Percentiles rank a stretch among this genome's conserved stretches.
Conservation (phyloP, 1,284 basidiomycete genomes). For the Puccinia horiana region DNA sequence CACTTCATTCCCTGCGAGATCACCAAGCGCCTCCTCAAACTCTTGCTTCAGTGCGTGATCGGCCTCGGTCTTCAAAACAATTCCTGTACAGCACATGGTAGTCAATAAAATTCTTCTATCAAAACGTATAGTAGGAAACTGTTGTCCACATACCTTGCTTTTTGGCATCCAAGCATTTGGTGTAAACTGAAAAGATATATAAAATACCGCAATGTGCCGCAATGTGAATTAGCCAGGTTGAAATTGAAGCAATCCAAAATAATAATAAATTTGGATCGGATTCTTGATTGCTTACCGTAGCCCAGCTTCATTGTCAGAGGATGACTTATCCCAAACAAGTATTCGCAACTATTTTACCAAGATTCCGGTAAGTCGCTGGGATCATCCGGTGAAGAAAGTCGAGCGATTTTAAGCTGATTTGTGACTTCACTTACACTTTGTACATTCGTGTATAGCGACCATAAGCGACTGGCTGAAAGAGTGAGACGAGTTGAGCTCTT, state of each 20-base stretch:
- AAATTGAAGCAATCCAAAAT: neutral
- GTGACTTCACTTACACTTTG: slow-evolving; percentile 21
- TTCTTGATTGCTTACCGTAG: slow-evolving; percentile 18
- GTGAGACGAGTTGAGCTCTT: slow-evolving; percentile 17
- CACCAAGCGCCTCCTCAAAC: slow-evolving; percentile 24
- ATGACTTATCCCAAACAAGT: slow-evolving; percentile 32
- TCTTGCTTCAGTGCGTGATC: slow-evolving; percentile 32
- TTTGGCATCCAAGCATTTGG: slow-evolving; percentile 40
- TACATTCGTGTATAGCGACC: slow-evolving; percentile 46
- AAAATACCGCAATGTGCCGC: too few species aligned
- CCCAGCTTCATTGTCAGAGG: slow-evolving; percentile 30
- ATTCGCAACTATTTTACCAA: slow-evolving; percentile 29
- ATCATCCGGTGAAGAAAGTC: neutral
- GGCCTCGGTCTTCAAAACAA: slow-evolving; percentile 24
- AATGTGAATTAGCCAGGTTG: neutral
- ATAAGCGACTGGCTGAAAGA: slow-evolving; percentile 34
- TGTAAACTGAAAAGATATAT: slow-evolving; percentile 32
- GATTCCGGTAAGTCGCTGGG: neutral
- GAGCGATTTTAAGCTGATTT: neutral
- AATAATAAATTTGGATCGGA: neutral
- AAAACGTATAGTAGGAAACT: neutral
- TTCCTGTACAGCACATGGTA: neutral
- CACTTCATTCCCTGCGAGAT: neutral
- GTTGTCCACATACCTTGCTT: slow-evolving; percentile 31
- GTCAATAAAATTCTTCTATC: neutral